Base-by-base conservation (phyloP, 208 protist genomes). In the Naegleria gruberi region DNA sequence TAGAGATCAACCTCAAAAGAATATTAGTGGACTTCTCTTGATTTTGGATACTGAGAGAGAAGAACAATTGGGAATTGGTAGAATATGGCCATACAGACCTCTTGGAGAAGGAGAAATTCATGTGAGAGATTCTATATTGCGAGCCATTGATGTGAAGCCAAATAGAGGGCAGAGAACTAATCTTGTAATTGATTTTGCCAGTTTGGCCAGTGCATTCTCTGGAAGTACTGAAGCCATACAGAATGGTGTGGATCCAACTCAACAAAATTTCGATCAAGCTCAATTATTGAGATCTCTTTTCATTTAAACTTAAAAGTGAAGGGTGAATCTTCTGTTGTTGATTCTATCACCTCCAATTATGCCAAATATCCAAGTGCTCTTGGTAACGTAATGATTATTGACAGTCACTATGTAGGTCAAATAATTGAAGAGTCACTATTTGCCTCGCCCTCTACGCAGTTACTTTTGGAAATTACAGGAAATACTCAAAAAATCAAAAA, bases 331-430 rank as follows among this genome's bases (percentile, higher is more conserved):
- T 94, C 92, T 0, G 94, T 98, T 17, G 93, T 94, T 2, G 96
- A 97, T 91, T 92, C 86, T 1, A 93, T 98, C 34, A 90, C 92
- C 23, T 89, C 44, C 3, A 84, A 95, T 6, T 73, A 86, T 73
- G 97, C 96, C 46, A 99, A 99, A 93, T 99, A 96, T 91, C 93
- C 97, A 23, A 93, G 93, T 43, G 82, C 92, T 4, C 47, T 98
- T 43, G 97, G 97, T 88, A 98, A 97, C 91, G 94, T 97, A 41
- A 94, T 96, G 3, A 86, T 98, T 15, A 89, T 99, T 77, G 97
- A 98, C 85, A 93, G 91, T 65, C 86, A 92, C 7, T 77, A 94
- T 55, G 74, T 97, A 8, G 0, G 94, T 0, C 45, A 84, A 10
- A 57, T 91, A 30, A 83, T 90, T 46, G 26, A 23, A 15, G 5